Base-by-base conservation (phyloP, 352 stramenopile genomes). In the Phytophthora sojae region DNA sequence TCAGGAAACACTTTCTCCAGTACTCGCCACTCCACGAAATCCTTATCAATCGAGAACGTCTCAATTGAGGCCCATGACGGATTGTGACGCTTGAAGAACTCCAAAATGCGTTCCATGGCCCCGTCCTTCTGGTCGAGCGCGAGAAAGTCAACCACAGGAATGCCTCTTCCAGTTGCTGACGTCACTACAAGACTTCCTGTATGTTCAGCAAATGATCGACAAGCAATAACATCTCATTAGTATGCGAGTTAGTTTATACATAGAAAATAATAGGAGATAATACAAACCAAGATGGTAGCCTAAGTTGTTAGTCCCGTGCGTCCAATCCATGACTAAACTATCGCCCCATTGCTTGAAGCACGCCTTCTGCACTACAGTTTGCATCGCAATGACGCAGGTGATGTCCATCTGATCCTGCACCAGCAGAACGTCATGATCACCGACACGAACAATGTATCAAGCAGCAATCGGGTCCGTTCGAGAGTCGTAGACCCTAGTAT, bases 111-210 rank as follows among this genome's bases (percentile, higher is more conserved):
- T 12, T 57, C 54, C 62, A 79, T 69, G 0, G 67, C 69, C 0
- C 3, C 17, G 2, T 57, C 66, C 55, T 67, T 71, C 50, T 79
- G 26, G 29, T 75, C 53, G 0, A 75, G 25, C 23, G 61, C 32
- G 12, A 79, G 47, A 30, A 79, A 76, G 15, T 76, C 58, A 19
- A 73, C 15, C 4, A 76, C 52, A 7, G 72, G 68, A 0, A 76
- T 42, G 0, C 62, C 57, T 45, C 50, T 47, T 21, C 67, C 63
- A 25, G 59, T 79, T 6, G 71, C 50, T 1, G 66, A 58, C 2
- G 66, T 79, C 0, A 69, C 61, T 1, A 75, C 21, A 19, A 75
- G 25, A 29, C 58, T 75, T 8, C 62, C 57, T 73, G 30, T 7
- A 39, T 42, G 7, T 52, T 42, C n/a, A 29, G 47, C 51, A 60